A percentile compares a stretch with the other conserved stretches of the same genome.
These are phyloP conservation scores for Talaromyces marneffei DNA, from an alignment of 2,329 filamentous ascomycete species.

Conservation along the genomic window DNA sequence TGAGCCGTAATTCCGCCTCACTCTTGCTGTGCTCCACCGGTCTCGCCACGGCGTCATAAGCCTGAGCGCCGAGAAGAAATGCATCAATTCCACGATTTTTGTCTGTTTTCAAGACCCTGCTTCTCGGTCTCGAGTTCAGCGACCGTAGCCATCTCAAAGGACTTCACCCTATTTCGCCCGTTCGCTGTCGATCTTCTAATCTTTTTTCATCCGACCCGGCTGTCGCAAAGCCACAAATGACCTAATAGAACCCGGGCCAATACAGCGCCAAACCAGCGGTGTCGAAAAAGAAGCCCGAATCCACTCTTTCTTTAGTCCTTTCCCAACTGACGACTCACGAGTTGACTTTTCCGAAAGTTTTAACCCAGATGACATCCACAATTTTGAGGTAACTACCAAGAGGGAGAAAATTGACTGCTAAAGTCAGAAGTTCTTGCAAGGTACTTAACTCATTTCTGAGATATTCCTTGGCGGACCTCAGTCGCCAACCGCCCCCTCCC, in stretches of 20 bases:
- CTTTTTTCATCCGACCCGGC: constrained; percentile 4
- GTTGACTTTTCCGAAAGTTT: constrained; percentile 18
- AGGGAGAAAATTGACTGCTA: not conserved
- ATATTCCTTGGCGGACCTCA: constrained; percentile 1
- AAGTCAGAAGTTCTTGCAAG: not conserved
- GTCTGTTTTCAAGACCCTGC: not conserved
- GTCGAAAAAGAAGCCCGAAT: constrained; percentile 22
- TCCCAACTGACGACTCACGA: constrained; percentile 11
- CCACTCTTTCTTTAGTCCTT: constrained; percentile 12
- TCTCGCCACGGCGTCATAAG: not conserved
- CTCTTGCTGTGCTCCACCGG: not conserved
- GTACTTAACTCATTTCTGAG: not conserved
- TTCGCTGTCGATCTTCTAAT: not conserved
- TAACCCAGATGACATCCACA: constrained; percentile 14
- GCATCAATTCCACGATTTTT: not conserved
- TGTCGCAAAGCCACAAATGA: constrained; percentile 21
- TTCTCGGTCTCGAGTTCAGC: not conserved
- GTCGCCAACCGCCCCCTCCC: constrained; percentile 2
- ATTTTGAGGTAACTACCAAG: not conserved
- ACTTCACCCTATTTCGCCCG: not conserved
- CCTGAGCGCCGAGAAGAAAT: constrained; percentile 1
- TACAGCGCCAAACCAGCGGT: constrained; percentile 30
- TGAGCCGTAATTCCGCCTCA: constrained; percentile 5
- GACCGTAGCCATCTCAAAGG: not conserved
- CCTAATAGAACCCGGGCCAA: constrained; percentile 17